Base-by-base conservation (phyloP, 306 rosid species). In the Cyclanthera cordifolia region DNA sequence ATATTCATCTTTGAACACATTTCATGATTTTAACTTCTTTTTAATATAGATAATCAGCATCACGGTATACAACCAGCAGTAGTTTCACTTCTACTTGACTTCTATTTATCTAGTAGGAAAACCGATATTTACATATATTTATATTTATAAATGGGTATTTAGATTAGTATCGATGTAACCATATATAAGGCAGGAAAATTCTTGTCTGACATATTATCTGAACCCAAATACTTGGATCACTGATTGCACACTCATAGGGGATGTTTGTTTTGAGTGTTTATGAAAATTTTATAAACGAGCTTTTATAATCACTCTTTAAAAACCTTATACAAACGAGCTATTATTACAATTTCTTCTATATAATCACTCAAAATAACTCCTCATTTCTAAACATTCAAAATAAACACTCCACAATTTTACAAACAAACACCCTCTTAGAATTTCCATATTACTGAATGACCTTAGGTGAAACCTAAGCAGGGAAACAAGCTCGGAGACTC, bases 151-250 rank as follows among this genome's bases (percentile, higher is more conserved):
- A 16, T 0, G 13, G 3, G 6, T 55, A 2, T 15, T 0, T 24
- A 49, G 52, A 30, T 45, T 10, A 30, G 71, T 30, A 3, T 32
- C 3, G 37, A 32, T 32, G 37, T 32, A 39, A 2, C 16, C 13
- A 60, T n/a, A 13, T 9, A 2, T 17, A 37, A 34, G 28, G 19
- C n/a, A 8, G 47, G 47, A 8, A 12, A n/a, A n/a, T 37, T 63
- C 49, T 39, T 20, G 10, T 4, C 19, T 39, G n/a, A 15, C 23
- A 4, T 60, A 34, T 19, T 63, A 3, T 20, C 32, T 39, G 17
- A 60, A 63, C 25, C 32, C 14, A 41, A 37, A 63, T 61, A 61
- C 50, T 61, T 19, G 48, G 20, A 61, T 17, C 67, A 37, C 67
- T 4, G 28, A 24, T 37, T 11, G 25, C 27, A 17, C n/a, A n/a